Evolutionary conservation across 148 eudicot species (phyloP), one percentile per base, ranked within the genome.

Genomic region (Heliosperma pusillum): DNA sequence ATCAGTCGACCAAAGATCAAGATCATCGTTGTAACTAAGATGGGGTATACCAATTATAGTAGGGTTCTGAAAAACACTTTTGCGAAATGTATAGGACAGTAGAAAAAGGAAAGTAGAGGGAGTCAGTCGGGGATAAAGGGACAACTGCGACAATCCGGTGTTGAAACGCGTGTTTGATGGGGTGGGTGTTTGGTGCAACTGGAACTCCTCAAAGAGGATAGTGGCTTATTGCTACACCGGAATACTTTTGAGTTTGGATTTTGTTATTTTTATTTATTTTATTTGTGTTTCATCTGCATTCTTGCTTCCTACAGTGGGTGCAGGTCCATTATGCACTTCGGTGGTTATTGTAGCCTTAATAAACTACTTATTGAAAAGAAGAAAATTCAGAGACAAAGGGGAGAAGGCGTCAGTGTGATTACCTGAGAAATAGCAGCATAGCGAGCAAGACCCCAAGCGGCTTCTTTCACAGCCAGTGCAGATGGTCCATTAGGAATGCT

Each of bases 381-480:
- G 42, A 36, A 36, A 36, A 16, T 11, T 13, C 17, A 50, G 55
- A 59, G 12, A 50, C 68, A 19, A 59, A 10, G 40, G 29, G 66
- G 5, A 57, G 30, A 30, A 36, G 6, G 42, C 9, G 4, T 40
- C 20, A 25, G 27, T 29, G 10, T 44, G 50, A 70, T 24, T 71
- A 90, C 98, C 97, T 91, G 97, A 80, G 98, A 91, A 71, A 94
- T 89, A 65, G 93, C 93, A 79, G 98, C 98, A 83, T 94, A 94
- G 67, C 97, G 97, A 74, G 98, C 98, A 78, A 94, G 97, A 69
- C 98, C 98, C 98, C 98, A 94, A 29, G 98, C 98, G 74, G 97
- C 97, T 86, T 94, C 98, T 80, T 94, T 94, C 52, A 94, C 97
- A 66, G 98, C 98, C 81, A 94, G 79, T 52, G 98, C 96, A 79